These are phyloP conservation scores for Urochloa ruziziensis DNA, from an alignment of 176 grass and related monocot genomes.

Conservation along the genomic window DNA sequence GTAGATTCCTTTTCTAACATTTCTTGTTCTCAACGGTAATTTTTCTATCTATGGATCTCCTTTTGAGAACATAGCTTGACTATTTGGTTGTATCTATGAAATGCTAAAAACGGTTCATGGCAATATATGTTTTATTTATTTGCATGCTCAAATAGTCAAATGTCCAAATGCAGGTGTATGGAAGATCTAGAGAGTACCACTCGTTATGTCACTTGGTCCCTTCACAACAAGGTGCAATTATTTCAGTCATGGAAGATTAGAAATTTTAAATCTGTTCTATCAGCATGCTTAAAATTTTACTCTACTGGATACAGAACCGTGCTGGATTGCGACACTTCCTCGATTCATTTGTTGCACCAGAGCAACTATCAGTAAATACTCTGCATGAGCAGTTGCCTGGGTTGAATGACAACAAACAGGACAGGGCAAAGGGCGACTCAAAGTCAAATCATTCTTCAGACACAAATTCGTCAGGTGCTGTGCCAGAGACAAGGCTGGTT, in stretches of 20 bases:
- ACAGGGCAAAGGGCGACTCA: slow-evolving; percentile 49
- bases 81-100: not conserved
- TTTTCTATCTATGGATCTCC: not conserved
- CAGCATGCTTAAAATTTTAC: slow-evolving; percentile 12
- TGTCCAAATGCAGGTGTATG: slow-evolving; percentile 63
- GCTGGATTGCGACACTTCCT: slow-evolving; percentile 80
- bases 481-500: slow-evolving; percentile 62
- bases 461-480: slow-evolving; percentile 36
- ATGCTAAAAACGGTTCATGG: not conserved
- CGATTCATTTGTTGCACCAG: slow-evolving; percentile 70
- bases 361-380: slow-evolving; percentile 49
- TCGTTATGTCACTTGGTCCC: slow-evolving; percentile 85
- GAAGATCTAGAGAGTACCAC: slow-evolving; percentile 95
- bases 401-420: slow-evolving; percentile 45
- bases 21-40: not conserved
- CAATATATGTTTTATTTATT: too few species aligned
- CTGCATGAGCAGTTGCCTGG: slow-evolving; percentile 45
- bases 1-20: not conserved
- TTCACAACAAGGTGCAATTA: slow-evolving; percentile 76
- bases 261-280: slow-evolving; percentile 14
- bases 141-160: slow-evolving; percentile 11
- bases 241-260: slow-evolving; percentile 14
- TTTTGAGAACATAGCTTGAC: not conserved
- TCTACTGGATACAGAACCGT: slow-evolving; percentile 55
- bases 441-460: slow-evolving; percentile 56